Percentiles rank a stretch among this genome's conserved stretches.
These are phyloP conservation scores for Lentinula sp. DNA, from an alignment of 768 basidiomycete species.

Conservation along the genomic window DNA sequence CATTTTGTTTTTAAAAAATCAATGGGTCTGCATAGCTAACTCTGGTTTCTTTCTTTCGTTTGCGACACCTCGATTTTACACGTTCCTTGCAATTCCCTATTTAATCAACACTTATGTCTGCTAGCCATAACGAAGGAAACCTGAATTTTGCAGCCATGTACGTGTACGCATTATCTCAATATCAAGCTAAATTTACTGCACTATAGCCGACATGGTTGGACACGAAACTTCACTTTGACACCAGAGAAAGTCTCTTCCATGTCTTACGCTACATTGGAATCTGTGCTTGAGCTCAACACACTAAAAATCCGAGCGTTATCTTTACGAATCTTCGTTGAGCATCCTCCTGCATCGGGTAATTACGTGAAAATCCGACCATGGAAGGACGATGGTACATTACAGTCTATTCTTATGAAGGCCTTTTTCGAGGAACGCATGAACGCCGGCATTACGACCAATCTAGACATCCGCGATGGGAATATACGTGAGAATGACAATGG, in stretches of 20 bases:
- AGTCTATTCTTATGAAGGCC: constrained; percentile 16
- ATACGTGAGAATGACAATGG: neutral
- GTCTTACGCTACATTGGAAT: constrained; percentile 17
- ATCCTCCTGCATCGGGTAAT: constrained; percentile 16
- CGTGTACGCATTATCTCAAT: neutral
- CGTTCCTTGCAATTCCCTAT: neutral
- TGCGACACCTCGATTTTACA: neutral
- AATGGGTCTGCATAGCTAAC: neutral
- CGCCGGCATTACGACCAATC: constrained; percentile 13
- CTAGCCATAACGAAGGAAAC: constrained; percentile 2
- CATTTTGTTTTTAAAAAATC: neutral
- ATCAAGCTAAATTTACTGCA: neutral
- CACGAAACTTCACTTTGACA: constrained; percentile 15
- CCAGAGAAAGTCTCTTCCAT: constrained; percentile 15
- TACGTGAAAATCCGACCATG: constrained; percentile 16
- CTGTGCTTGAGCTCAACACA: constrained; percentile 18
- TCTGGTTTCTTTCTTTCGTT: neutral
- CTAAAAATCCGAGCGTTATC: constrained; percentile 17
- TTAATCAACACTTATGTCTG: neutral
- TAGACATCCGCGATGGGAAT: constrained; percentile 18
- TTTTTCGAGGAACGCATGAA: constrained; percentile 15
- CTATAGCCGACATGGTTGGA: constrained; percentile 19
- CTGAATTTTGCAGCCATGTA: constrained; percentile 9
- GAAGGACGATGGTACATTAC: constrained; percentile 18
- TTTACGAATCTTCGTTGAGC: constrained; percentile 16